Evolutionary conservation across 306 rosid genomes (phyloP), one percentile per base, ranked within the genome.

Genomic region (Prinsepia uniflora): DNA sequence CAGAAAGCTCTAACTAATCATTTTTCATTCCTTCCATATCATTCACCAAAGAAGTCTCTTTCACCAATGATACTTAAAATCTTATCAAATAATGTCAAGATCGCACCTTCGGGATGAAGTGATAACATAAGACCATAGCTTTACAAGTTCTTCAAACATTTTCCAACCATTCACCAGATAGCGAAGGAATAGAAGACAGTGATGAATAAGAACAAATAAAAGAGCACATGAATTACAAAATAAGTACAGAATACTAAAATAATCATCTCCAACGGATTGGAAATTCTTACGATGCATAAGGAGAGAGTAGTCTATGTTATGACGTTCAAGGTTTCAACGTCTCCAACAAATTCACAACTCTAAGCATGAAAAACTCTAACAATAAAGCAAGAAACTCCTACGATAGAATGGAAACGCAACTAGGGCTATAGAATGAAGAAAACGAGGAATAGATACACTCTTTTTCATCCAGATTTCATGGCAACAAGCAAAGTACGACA

Each of bases 241-340:
- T 10, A 2, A 20, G 11, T 45, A 6, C 13, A 42, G 11, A 14
- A 46, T 12, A 46, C 50, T 46, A 15, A 4, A 46, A 46, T 3
- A 46, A 46, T 18, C 53, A 18, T 5, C 22, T 65, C 46, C 10
- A 50, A 50, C n/a, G 41, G 44, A 44, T 13, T 12, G 12, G 12
- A 6, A 50, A 19, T 65, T 65, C 13, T 10, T 45, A 20, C 11
- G 53, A 65, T 44, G 53, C 22, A 44, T 1, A 65, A 6, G 12
- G n/a, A n/a, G n/a, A n/a, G n/a, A n/a, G n/a, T n/a, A 49, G 17
- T 8, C 20, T 17, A 14, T 50, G 55, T 50, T 8, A 49, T 49
- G 3, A 49, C 8, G 54, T 49, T 46, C 50, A 36, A 58, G 63
- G 63, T 61, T 61, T 68, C 61, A 68, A 7, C 58, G 11, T 48